These are phyloP conservation scores for Candida ovalis DNA, from an alignment of 805 yeast species.

Conservation along the genomic window DNA sequence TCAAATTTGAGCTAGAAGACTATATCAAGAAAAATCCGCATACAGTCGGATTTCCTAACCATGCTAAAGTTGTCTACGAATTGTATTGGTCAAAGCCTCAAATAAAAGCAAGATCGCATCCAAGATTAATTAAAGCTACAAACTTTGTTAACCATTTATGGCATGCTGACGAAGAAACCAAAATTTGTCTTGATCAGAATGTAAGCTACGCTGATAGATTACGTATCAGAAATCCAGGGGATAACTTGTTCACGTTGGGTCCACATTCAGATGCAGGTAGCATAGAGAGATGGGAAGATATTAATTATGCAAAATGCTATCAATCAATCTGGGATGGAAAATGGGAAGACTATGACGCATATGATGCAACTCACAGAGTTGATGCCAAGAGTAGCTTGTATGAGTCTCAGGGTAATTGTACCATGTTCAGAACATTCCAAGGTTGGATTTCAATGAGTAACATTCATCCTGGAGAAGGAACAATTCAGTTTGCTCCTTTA, in stretches of 20 bases:
- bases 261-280: slow-evolving; percentile 41
- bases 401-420: slow-evolving; percentile 25
- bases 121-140: slow-evolving; percentile 27
- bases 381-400: slow-evolving; percentile 33
- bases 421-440: slow-evolving; percentile 37
- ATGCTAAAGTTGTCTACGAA: slow-evolving; percentile 23
- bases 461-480: slow-evolving; percentile 37
- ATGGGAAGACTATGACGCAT: slow-evolving; percentile 44
- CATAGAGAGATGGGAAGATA: slow-evolving; percentile 45
- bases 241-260: slow-evolving; percentile 30
- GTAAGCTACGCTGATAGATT: slow-evolving; percentile 41
- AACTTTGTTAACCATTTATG: slow-evolving; percentile 12
- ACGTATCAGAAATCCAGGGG: slow-evolving; percentile 38
- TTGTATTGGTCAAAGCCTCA: slow-evolving; percentile 40
- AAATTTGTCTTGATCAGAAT: slow-evolving; percentile 27
- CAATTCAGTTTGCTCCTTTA: slow-evolving; percentile 35
- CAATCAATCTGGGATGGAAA: slow-evolving; percentile 33
- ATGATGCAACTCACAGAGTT: slow-evolving; percentile 33
- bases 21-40: slow-evolving; percentile 30
- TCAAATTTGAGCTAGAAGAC: slow-evolving; percentile 19
- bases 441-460: slow-evolving; percentile 41
- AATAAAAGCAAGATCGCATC: slow-evolving; percentile 36
- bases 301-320: slow-evolving; percentile 33
- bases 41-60: slow-evolving; percentile 28
- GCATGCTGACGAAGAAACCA: slow-evolving; percentile 11